phyloP scores from a whole-genome alignment of 202 grass and related monocot genomes.

The Schoenoplectus tabernaemontani region DNA sequence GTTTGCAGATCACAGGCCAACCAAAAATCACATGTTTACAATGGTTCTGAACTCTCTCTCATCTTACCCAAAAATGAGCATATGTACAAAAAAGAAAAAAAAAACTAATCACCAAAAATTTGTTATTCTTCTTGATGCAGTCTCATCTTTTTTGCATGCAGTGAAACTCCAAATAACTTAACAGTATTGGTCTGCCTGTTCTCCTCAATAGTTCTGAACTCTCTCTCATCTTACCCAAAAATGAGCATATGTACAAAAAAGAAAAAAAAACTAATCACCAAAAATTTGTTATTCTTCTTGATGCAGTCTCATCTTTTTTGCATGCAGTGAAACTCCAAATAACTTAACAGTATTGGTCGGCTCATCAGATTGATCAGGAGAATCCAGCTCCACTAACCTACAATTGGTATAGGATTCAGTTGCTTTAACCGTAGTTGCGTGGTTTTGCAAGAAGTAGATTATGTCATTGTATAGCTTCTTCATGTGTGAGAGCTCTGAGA shows the following conservation, averaged over 20 bases:
- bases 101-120: background rate
- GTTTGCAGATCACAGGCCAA: background rate
- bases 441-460: slow-evolving; percentile 87
- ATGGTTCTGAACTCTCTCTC: slow-evolving; percentile 16
- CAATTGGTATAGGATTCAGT: slow-evolving; percentile 13
- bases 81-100: slow-evolving; percentile 34
- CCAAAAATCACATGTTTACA: background rate
- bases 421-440: slow-evolving; percentile 38
- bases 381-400: slow-evolving; percentile 46
- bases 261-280: slow-evolving; percentile 17
- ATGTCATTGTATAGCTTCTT: slow-evolving; percentile 96
- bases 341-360: slow-evolving; percentile 49
- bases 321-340: slow-evolving; percentile 62
- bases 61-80: slow-evolving; percentile 20
- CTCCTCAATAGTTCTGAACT: background rate
- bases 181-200: slow-evolving; percentile 9
- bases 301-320: slow-evolving; percentile 44
- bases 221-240: slow-evolving; percentile 22
- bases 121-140: slow-evolving; percentile 27
- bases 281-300: slow-evolving; percentile 24
- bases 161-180: slow-evolving; percentile 29
- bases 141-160: background rate
- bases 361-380: slow-evolving; percentile 15
- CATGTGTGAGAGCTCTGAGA: slow-evolving; percentile 84
- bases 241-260: slow-evolving; percentile 34